Evolutionary conservation across 208 protist species (phyloP).

Genomic region (Sergeia podlipaevii): DNA sequence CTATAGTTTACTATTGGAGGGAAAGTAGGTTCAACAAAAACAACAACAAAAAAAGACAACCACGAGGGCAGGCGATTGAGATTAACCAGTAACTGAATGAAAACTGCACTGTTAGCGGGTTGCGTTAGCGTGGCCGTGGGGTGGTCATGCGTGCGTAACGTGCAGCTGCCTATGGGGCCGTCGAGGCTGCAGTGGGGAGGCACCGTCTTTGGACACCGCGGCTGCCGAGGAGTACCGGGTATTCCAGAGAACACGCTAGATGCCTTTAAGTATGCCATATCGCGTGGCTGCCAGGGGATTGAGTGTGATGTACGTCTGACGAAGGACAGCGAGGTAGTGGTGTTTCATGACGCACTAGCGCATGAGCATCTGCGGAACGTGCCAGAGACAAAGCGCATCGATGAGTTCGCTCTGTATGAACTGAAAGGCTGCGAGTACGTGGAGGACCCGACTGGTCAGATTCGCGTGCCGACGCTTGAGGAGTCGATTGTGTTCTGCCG

Average conservation of each 20-base stretch:
- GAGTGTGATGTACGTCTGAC: constrained; percentile 87
- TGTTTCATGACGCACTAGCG: constrained; percentile 75
- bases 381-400: constrained; percentile 42
- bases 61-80: neutral
- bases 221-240: constrained; percentile 60
- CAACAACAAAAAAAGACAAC: neutral
- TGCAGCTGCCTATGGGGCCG: constrained; percentile 72
- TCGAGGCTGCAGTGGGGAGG: constrained; percentile 68
- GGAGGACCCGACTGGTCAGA: constrained; percentile 60
- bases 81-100: no score
- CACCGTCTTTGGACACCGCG: constrained; percentile 87
- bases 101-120: constrained; percentile 19
- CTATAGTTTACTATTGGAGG: no score
- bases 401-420: constrained; percentile 71
- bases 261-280: constrained; percentile 83
- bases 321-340: constrained; percentile 78
- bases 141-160: constrained; percentile 66
- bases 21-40: no score
- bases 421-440: constrained; percentile 55
- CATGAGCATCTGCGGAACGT: constrained; percentile 43
- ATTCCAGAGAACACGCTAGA: constrained; percentile 86
- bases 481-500: constrained; percentile 80
- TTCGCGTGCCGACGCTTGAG: constrained; percentile 81
- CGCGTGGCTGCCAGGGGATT: constrained; percentile 59
- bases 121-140: constrained; percentile 38